These are phyloP conservation scores for Dioszegia hungarica DNA, from an alignment of 768 basidiomycete species.

Conservation along the genomic window DNA sequence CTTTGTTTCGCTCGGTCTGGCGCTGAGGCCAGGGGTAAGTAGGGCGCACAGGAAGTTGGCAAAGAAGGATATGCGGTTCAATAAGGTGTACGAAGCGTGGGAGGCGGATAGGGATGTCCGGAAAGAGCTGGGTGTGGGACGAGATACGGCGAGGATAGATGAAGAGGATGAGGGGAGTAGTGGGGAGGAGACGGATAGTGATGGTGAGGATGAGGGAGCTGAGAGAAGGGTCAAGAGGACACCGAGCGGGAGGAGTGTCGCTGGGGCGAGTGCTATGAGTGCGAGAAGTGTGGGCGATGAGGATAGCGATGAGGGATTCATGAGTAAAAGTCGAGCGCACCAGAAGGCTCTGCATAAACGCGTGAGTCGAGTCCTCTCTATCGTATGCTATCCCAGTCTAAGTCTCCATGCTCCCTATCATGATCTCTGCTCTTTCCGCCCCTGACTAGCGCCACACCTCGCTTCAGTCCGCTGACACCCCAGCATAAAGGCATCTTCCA, in stretches of 20 bases:
- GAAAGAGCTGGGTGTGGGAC: constrained; percentile 16
- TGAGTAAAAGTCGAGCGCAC: constrained; percentile 35
- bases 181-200: constrained; percentile 10
- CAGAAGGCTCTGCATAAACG: constrained; percentile 38
- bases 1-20: constrained; percentile 24
- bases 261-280: constrained; percentile 3
- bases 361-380: constrained; percentile 48
- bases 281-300: background rate
- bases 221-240: constrained; percentile 1
- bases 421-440: background rate
- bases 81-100: constrained; percentile 47
- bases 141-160: constrained; percentile 1
- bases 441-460: too few species aligned
- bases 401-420: too few species aligned
- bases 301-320: constrained; percentile 15
- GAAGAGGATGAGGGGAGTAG: constrained; percentile 14
- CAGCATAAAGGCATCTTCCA: constrained; percentile 65
- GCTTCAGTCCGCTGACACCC: background rate
- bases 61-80: constrained; percentile 40
- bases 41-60: constrained; percentile 36
- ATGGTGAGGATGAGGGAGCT: background rate
- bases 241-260: background rate
- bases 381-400: too few species aligned
- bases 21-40: constrained; percentile 35
- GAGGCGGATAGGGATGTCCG: constrained; percentile 26